phyloP scores from a whole-genome alignment of 2,329 filamentous ascomycete genomes.

The Talaromyces sp. region DNA sequence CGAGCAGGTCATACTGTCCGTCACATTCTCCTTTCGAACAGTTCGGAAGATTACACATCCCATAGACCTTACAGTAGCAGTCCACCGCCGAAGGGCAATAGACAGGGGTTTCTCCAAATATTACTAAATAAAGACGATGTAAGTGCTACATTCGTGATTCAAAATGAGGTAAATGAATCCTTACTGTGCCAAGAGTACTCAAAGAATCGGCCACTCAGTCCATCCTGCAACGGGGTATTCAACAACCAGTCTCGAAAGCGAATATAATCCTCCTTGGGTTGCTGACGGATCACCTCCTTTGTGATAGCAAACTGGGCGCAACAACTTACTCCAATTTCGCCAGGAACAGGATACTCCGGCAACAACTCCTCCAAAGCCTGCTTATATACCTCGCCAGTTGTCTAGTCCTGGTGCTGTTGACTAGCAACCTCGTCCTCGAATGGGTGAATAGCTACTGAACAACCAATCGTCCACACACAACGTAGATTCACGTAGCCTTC shows the following conservation, averaged over 20 bases:
- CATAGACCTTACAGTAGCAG: slow-evolving; percentile 20
- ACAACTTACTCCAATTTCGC: slow-evolving; percentile 53
- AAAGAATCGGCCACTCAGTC: slow-evolving; percentile 51
- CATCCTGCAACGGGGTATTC: slow-evolving; percentile 48
- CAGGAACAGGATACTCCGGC: slow-evolving; percentile 27
- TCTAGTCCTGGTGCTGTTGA: slow-evolving; percentile 8
- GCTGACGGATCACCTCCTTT: slow-evolving; percentile 48
- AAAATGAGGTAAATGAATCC: background rate
- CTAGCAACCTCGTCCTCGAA: slow-evolving; percentile 11
- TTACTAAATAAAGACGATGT: slow-evolving; percentile 4
- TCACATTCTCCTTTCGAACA: slow-evolving; percentile 11
- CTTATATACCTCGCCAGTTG: slow-evolving; percentile 30
- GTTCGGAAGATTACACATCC: slow-evolving; percentile 15
- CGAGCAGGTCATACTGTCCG: slow-evolving; percentile 14
- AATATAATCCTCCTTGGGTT: slow-evolving; percentile 49
- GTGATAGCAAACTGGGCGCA: slow-evolving; percentile 58
- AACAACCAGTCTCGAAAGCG: slow-evolving; percentile 54
- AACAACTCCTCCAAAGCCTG: slow-evolving; percentile 27
- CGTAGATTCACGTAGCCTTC: slow-evolving; percentile 53
- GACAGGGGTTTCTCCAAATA: slow-evolving; percentile 17
- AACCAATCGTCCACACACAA: slow-evolving; percentile 53
- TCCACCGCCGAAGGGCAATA: slow-evolving; percentile 17
- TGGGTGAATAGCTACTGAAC: slow-evolving; percentile 49
- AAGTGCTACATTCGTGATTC: background rate
- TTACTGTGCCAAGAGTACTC: slow-evolving; percentile 54